Evolutionary conservation across 805 yeast species (phyloP), one percentile per base, ranked within the genome.

Genomic region (Kregervanrija delftensis): DNA sequence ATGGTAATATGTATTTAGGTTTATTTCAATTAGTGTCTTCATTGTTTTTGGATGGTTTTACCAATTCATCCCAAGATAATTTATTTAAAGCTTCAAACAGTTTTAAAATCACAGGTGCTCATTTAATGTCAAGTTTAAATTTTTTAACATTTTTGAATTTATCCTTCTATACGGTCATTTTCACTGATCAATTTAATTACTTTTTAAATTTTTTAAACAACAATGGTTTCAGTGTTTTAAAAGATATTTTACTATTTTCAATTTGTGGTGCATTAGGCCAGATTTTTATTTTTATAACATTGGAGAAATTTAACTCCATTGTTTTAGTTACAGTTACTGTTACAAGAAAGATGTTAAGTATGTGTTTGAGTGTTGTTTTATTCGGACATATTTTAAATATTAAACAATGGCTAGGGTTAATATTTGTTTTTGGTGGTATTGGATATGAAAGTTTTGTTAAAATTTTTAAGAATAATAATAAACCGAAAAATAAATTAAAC

Each of bases 321-420:
- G 76, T 86, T 0, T 69, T 93, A 44, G 89, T 91, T 30, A 91
- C 96, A 35, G 91, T 95, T 13, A 93, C 98, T 0, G 97, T 93
- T 9, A 91, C 99, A 1, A 75, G 99, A 55, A 93, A 93, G 59
- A 91, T 93, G 96, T 69, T 89, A 40, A 88, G 97, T 35, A 91
- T 93, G 98, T 73, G 89, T 32, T 65, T 91, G 43, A 85, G 96
- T 56, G 96, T 93, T 41, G 61, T 87, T 3, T 67, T 91, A 50
- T 91, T 88, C 65, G 91, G 93, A n/a, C 97, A 93, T 60, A 59
- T 62, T 5, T 73, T 93, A 51, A 70, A 66, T 31, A 8, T 44
- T 3, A 63, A 68, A 8, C 98, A 93, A 66, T 85, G 96, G 89
- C 33, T 67, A 0, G 98, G 98, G 0, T 80, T 93, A 5, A 42